A percentile compares a stretch with the other conserved stretches of the same genome.
Evolutionary conservation across 169 alveolate genomes (phyloP).

Genomic region (Cryptosporidium ryanae): DNA sequence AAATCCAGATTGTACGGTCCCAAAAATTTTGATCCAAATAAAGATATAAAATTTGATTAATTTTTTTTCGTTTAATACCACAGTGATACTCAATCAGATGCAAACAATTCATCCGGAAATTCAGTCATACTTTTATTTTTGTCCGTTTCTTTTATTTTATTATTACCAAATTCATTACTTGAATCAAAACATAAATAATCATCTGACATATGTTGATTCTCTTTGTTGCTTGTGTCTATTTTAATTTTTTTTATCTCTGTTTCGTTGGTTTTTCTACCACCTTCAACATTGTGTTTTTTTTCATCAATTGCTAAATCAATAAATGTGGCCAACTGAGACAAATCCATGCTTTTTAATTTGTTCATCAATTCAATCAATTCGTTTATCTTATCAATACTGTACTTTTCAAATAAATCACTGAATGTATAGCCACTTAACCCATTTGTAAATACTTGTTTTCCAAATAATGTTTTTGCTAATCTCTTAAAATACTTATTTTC

Average conservation of each 20-base stretch:
- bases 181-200: neutral
- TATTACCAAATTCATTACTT: neutral
- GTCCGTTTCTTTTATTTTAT: neutral
- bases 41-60: neutral
- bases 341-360: constrained; percentile 7
- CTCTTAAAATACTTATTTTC: neutral
- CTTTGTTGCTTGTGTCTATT: constrained; percentile 5
- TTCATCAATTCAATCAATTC: constrained; percentile 10
- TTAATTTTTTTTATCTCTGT: constrained; percentile 26
- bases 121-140: neutral
- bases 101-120: neutral
- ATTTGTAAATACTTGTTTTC: neutral
- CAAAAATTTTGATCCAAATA: constrained; percentile 3
- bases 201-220: neutral
- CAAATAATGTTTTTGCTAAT: neutral
- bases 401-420: neutral
- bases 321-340: constrained; percentile 1
- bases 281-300: too few species aligned
- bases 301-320: too few species aligned
- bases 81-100: neutral
- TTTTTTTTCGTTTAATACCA: neutral
- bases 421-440: neutral
- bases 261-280: constrained; percentile 3
- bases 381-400: constrained; percentile 1
- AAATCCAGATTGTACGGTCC: constrained; percentile 46